Evolutionary conservation across 495 filamentous ascomycete species (phyloP), one percentile per base, ranked within the genome.

Genomic region (Hyaloscypha hepaticicola): DNA sequence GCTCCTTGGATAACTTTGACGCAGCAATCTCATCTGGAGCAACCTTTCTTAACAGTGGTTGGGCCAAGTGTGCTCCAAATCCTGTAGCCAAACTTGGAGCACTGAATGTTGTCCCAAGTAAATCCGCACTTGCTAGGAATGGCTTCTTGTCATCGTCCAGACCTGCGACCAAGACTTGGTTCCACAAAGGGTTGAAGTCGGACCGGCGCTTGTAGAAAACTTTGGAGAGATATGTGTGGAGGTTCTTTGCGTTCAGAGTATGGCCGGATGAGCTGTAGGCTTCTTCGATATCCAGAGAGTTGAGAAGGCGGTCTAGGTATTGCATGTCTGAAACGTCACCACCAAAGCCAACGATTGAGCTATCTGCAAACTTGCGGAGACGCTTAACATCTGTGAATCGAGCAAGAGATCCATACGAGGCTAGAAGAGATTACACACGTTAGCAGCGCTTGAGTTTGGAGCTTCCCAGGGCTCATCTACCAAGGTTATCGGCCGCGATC

Each of bases 321-420:
- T 99, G 95, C 95, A 99, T 98, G 81, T 99, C 95, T 65, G 89
- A 93, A 60, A 99, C 91, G 80, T 98, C 90, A 77, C 96, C 91
- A 76, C 92, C 88, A 81, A 96, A 94, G 66, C 92, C 89, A 73
- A 98, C 77, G 61, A 97, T 77, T 28, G 89, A 87, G 48, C 85
- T 80, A 69, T 86, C 82, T 77, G 87, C 88, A 78, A 99, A 98
- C 64, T 85, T 81, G 66, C 90, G 90, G 64, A 99, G 90, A 62
- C 85, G 83, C 78, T 97, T 93, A 69, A 97, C 91, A 77, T 96
- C 90, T 70, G 91, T 91, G 83, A 98, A 99, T 70, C 95, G 92
- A 45, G 95, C 92, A 59, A 99, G 89, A 61, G 94, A 97, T 70
- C 95, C 95, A 78, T 99, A 99, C 55, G 96, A 98, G 65, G 95